Conservation (phyloP, 2,329 filamentous ascomycete species). For the Penicillium crustosum region DNA sequence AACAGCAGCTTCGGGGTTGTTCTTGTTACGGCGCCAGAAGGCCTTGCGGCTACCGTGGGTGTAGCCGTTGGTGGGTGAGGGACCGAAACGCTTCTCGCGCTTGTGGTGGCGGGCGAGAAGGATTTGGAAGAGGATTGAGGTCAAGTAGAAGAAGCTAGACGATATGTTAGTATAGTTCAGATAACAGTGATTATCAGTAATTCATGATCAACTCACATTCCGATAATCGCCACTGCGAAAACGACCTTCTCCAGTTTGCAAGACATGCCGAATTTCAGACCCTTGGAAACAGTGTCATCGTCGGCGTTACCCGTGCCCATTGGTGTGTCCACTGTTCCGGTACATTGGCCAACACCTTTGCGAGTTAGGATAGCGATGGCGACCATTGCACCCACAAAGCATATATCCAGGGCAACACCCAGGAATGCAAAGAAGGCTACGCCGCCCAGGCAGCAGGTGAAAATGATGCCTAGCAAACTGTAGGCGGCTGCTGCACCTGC, state of each 20-base stretch:
- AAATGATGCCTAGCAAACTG: conserved; percentile 66
- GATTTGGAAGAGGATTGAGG: conserved; percentile 69
- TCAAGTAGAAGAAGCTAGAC: conserved; percentile 67
- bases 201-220: conserved; percentile 56
- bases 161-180: conserved; percentile 6
- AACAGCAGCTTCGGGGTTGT: conserved; percentile 38
- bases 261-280: conserved; percentile 55
- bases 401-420: conserved; percentile 72
- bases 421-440: conserved; percentile 69
- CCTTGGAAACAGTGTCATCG: conserved; percentile 49
- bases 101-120: conserved; percentile 68
- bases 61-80: conserved; percentile 66
- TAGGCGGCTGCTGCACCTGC: conserved; percentile 74
- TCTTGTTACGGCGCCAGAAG: conserved; percentile 47
- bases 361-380: conserved; percentile 77
- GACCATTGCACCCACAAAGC: conserved; percentile 74
- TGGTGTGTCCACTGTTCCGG: conserved; percentile 62
- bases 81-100: conserved; percentile 71
- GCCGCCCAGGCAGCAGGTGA: conserved; percentile 79
- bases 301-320: conserved; percentile 64
- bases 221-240: conserved; percentile 76
- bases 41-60: conserved; percentile 55
- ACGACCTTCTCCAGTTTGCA: conserved; percentile 75
- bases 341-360: conserved; percentile 66
- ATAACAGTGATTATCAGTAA: background rate